Evolutionary conservation across 345 rosid species (phyloP), one percentile per base, ranked within the genome.

Genomic region (Pistacia vera): DNA sequence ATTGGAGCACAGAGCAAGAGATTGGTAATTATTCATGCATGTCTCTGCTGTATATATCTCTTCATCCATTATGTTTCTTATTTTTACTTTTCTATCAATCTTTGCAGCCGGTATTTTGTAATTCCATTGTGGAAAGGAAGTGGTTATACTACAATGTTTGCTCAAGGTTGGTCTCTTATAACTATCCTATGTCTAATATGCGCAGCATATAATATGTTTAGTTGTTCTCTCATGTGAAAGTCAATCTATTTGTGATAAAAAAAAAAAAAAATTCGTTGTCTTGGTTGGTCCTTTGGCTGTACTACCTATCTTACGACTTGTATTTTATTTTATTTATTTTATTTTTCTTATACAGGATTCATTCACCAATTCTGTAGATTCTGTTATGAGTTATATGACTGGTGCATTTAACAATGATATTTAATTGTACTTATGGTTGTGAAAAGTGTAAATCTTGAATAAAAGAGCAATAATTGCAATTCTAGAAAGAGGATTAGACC

Each of bases 61-160:
- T 56, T 41, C 41, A 30, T 69, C 70, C 48, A 67, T 20, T 51
- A 5, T 63, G 52, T 13, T 65, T 70, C 38, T 6, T 30, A 22
- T 44, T 66, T 58, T 68, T 70, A 70, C 66, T 69, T 38, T 59
- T 63, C 5, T 49, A 11, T 59, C 61, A 46, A 10, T 70, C 66
- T 61, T 77, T 79, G 84, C 95, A 95, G 99, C 79, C 88, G 89
- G 5, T 90, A 95, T 84, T 92, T 95, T 84, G 98, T 93, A 46
- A 76, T 95, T 81, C 99, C 97, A 41, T 68, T 93, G 80, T 88
- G 97, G 97, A 90, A 91, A 82, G 98, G 97, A 81, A 90, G 79
- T 83, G 98, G 99, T 65, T 95, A 93, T 79, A 81, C 91, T 56
- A 88, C 99, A 18, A 95, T 93, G 95, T 93, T 93, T 82, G 86